These are phyloP conservation scores for Bifiguratus adelaidae DNA, from an alignment of 192 early-diverging fungal genomes.

Conservation along the genomic window DNA sequence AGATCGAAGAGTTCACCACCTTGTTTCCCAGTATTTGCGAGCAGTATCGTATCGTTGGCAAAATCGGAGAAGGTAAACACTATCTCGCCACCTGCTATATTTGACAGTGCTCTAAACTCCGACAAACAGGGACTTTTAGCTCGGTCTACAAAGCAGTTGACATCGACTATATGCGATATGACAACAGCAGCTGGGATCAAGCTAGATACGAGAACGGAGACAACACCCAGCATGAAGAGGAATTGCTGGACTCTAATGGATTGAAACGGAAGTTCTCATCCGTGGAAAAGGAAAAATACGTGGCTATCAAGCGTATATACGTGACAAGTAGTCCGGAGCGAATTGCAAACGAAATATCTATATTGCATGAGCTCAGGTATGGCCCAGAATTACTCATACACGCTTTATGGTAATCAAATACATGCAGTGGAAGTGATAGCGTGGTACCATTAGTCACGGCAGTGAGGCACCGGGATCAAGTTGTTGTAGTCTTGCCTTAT, in stretches of 20 bases:
- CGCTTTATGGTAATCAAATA: not conserved
- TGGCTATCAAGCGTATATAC: constrained; percentile 86
- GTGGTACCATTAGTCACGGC: constrained; percentile 74
- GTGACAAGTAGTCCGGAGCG: constrained; percentile 66
- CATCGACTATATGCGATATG: constrained; percentile 53
- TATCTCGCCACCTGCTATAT: not conserved
- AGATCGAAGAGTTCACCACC: not conserved
- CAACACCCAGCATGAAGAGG: constrained; percentile 5
- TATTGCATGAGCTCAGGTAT: constrained; percentile 57
- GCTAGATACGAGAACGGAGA: constrained; percentile 13
- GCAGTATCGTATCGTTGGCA: constrained; percentile 37
- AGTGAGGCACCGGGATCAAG: constrained; percentile 68
- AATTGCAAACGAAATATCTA: constrained; percentile 74
- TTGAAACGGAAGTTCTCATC: not conserved
- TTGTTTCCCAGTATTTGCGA: not conserved
- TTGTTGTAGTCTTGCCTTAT: constrained; percentile 75
- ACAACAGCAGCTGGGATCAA: constrained; percentile 58
- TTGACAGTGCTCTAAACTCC: not conserved
- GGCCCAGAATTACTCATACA: not conserved
- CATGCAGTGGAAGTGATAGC: constrained; percentile 47
- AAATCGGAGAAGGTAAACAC: constrained; percentile 67
- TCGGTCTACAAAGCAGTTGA: constrained; percentile 89
- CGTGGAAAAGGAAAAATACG: constrained; percentile 18
- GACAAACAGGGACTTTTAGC: constrained; percentile 71
- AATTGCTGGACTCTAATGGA: not conserved